Conservation (phyloP, 2,329 filamentous ascomycete species). For the Curvularia hawaiiensis region DNA sequence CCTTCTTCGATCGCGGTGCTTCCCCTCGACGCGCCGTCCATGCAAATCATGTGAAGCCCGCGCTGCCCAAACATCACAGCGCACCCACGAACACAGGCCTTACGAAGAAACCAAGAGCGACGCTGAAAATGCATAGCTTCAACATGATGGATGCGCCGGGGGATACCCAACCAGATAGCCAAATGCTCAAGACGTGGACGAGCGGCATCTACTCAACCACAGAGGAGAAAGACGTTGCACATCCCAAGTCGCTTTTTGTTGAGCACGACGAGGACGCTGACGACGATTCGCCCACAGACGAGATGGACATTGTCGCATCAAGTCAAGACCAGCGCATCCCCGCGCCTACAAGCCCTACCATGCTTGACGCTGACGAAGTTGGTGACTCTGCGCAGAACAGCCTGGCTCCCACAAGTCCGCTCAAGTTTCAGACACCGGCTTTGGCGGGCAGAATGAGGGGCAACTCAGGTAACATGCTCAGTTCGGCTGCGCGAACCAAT, state of each 20-base stretch:
- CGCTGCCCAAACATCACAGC: constrained; percentile 36
- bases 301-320: constrained; percentile 27
- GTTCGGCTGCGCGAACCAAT: constrained; percentile 44
- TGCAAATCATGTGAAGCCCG: constrained; percentile 39
- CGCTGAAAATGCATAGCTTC: constrained; percentile 46
- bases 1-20: constrained; percentile 20
- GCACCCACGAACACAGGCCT: constrained; percentile 35
- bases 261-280: constrained; percentile 25
- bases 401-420: constrained; percentile 36
- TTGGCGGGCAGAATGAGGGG: constrained; percentile 48
- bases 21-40: constrained; percentile 38
- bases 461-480: constrained; percentile 48
- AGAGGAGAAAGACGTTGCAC: constrained; percentile 13
- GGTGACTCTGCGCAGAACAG: constrained; percentile 24
- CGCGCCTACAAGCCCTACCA: constrained; percentile 38
- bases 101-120: constrained; percentile 23
- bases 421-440: constrained; percentile 51
- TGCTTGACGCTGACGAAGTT: constrained; percentile 33
- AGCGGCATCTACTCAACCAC: constrained; percentile 32
- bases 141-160: constrained; percentile 46
- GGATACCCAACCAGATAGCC: constrained; percentile 56
- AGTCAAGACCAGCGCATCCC: constrained; percentile 34
- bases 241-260: constrained; percentile 28
- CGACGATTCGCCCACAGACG: constrained; percentile 26
- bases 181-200: constrained; percentile 51